Percentiles rank a stretch among this genome's conserved stretches.
These are phyloP conservation scores for Lunularia cruciata DNA, from an alignment of 225 moss, liverwort and hornwort species.

Conservation along the genomic window DNA sequence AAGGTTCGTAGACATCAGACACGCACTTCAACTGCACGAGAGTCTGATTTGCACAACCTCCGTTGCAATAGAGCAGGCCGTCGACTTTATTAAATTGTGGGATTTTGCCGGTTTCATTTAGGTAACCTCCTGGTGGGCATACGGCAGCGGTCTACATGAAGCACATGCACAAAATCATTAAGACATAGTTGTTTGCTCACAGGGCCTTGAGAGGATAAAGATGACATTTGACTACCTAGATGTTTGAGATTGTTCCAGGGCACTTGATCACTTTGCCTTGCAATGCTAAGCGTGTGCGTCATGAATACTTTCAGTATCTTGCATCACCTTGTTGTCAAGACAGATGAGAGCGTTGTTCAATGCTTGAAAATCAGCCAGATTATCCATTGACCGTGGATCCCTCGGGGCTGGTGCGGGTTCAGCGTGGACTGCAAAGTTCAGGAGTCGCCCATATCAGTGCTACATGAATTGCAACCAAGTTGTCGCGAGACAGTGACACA, in stretches of 20 bases:
- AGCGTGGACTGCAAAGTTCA: constrained; percentile 4
- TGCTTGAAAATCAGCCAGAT: constrained; percentile 1
- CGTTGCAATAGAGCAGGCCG: constrained; percentile 3
- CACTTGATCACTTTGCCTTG: no score
- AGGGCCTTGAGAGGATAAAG: no score
- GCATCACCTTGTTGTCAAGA: constrained; percentile 8
- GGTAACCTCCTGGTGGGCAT: constrained; percentile 18
- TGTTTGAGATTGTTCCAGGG: no score
- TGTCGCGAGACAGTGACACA: no score
- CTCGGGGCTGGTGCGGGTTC: not conserved
- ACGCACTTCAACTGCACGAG: constrained; percentile 16
- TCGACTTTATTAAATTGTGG: constrained; percentile 10
- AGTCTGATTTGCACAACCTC: constrained; percentile 19
- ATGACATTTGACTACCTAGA: no score
- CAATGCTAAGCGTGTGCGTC: not conserved
- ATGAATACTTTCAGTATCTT: no score
- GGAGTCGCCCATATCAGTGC: no score
- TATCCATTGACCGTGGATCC: constrained; percentile 9
- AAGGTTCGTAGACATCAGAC: not conserved
- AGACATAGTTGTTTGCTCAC: no score
- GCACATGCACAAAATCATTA: not conserved
- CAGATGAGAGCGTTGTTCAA: constrained; percentile 9
- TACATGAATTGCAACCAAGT: no score
- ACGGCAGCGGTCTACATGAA: not conserved
- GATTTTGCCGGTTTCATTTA: constrained; percentile 14